Evolutionary conservation across 768 basidiomycete species (phyloP).

Genomic region (Mycena epipterygia): DNA sequence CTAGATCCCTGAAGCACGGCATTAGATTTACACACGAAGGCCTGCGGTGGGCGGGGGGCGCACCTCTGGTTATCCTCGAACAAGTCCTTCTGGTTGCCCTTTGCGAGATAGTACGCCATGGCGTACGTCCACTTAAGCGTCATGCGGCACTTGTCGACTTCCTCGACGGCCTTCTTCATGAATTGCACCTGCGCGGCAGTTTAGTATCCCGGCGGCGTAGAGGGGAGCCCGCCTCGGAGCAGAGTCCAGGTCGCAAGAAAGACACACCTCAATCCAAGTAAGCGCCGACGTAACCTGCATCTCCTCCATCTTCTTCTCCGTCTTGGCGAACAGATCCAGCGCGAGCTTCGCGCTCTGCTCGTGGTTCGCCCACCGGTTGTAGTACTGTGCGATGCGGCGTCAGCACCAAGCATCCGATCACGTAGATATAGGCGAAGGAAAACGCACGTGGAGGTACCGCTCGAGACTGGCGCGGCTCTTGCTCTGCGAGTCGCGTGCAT

Average conservation of each 20-base stretch:
- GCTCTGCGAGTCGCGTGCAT: slow-evolving; percentile 93
- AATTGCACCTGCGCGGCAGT: slow-evolving; percentile 72
- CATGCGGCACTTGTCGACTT: slow-evolving; percentile 89
- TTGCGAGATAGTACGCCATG: slow-evolving; percentile 97
- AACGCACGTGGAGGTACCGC: slow-evolving; percentile 92
- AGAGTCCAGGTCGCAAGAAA: neutral
- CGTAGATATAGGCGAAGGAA: neutral
- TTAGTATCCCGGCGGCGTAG: slow-evolving; percentile 1
- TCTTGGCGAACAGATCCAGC: slow-evolving; percentile 90
- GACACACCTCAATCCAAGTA: slow-evolving; percentile 93
- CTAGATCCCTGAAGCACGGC: slow-evolving; percentile 76
- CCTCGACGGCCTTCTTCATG: slow-evolving; percentile 98
- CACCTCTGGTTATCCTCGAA: slow-evolving; percentile 98
- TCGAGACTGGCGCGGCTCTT: slow-evolving; percentile 92
- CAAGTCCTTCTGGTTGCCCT: slow-evolving; percentile 92
- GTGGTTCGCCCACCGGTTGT: slow-evolving; percentile 99
- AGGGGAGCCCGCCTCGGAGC: neutral
- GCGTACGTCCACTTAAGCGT: slow-evolving; percentile 99
- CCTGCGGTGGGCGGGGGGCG: slow-evolving; percentile 34
- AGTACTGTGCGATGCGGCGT: slow-evolving; percentile 72
- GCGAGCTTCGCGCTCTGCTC: slow-evolving; percentile 99
- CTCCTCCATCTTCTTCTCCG: slow-evolving; percentile 99
- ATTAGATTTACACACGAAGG: neutral
- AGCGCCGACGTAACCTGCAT: slow-evolving; percentile 94
- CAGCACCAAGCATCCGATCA: neutral